Evolutionary conservation across 2,329 filamentous ascomycete species (phyloP), one percentile per base, ranked within the genome.

Genomic region (Ophiobolus disseminans): DNA sequence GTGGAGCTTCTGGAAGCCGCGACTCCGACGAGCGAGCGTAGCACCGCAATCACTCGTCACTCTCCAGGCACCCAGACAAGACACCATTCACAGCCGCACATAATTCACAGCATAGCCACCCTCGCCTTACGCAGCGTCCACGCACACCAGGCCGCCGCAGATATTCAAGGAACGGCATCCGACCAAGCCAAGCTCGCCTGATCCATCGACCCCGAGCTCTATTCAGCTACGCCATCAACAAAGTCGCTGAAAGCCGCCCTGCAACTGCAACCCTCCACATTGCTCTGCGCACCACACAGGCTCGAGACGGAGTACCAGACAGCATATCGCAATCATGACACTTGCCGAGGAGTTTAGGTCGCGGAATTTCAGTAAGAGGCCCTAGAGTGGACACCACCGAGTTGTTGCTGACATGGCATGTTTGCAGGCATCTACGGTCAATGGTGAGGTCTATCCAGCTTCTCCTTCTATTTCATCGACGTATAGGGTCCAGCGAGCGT

Each of bases 351-450:
- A 86, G 72, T 80, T 87, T 69, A 82, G 76, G 67, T 83, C 82
- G 67, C 76, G 84, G 70, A 87, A 87, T 75, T 87, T 86, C 78
- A 86, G 84, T 86, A 75, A 74, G 83, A 48, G 35, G 5, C 28
- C 46, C 35, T 38, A 22, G 34, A 42, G 22, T 31, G 22, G 36
- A 28, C 36, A 47, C 55, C 37, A 28, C 43, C 40, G 58, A 53
- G 45, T 40, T 45, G 45, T 49, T 62, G 57, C 72, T 75, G 62
- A 75, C 64, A 53, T 58, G 52, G 55, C 54, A 37, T 53, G 49
- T 55, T 57, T 64, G 26, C 55, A 86, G 84, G 84, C 75, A 87
- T 87, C 72, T 87, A 86, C 70, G 84, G 83, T 63, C 84, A 86
- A 84, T 87, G 84, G 84, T 86, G 68, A 74, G 81, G 80, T 45